Evolutionary conservation across 306 rosid genomes (phyloP).

Genomic region (Hippophae rhamnoides): DNA sequence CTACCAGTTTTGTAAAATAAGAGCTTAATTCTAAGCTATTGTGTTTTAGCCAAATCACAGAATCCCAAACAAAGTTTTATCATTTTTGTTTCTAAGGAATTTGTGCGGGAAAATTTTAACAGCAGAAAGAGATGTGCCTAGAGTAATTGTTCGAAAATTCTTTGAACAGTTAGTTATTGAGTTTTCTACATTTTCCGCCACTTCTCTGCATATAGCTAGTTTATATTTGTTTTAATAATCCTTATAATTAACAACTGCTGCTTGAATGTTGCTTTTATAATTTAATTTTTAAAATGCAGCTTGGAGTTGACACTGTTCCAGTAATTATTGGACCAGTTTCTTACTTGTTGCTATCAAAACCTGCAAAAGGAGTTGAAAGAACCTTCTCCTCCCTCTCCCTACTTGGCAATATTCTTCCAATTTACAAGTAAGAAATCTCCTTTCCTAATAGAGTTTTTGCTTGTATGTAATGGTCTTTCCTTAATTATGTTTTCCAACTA

Average conservation of each 20-base stretch:
- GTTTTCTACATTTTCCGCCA: background rate
- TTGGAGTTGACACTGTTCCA: constrained; percentile 65
- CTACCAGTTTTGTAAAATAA: too few relatives aligned
- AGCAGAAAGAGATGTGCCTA: too few relatives aligned
- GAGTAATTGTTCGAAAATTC: background rate
- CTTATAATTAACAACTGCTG: background rate
- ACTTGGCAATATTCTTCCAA: constrained; percentile 51
- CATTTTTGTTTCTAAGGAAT: too few relatives aligned
- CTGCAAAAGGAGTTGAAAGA: constrained; percentile 64
- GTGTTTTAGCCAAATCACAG: too few relatives aligned
- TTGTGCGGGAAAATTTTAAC: too few relatives aligned
- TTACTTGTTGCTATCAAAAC: constrained; percentile 71
- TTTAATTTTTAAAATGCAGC: constrained; percentile 29
- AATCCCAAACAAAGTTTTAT: too few relatives aligned
- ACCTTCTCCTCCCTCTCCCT: constrained; percentile 55
- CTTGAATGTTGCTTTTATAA: background rate
- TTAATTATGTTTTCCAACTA: constrained; percentile 3
- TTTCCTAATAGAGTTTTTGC: background rate
- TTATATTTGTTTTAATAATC: background rate
- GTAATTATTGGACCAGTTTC: constrained; percentile 83
- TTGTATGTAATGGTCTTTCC: background rate
- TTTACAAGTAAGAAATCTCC: constrained; percentile 46
- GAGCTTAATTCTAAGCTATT: too few relatives aligned
- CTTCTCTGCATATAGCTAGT: background rate
- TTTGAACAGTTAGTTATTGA: background rate